Base-by-base conservation (phyloP, 495 filamentous ascomycete genomes). In the Talaromyces borbonicus region DNA sequence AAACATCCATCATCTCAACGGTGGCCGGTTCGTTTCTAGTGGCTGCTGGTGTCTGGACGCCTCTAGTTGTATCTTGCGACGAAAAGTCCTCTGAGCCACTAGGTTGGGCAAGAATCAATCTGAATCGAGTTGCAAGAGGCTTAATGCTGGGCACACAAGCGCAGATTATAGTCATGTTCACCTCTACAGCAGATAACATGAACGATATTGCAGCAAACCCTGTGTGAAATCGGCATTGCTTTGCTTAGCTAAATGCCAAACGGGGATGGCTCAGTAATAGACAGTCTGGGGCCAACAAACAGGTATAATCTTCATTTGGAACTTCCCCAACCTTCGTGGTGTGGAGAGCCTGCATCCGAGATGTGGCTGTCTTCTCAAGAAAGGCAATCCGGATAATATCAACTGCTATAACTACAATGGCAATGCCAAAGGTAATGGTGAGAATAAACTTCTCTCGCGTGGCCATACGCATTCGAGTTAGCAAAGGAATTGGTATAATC, bases 151-250 rank as follows among this genome's bases (percentile, higher is more conserved):
- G 90, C 20, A 94, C 81, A 54, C 87, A 95, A 38, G 79, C 88
- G 47, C 85, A 92, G 36, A 90, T 83, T 46, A 95, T 84, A 8
- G 87, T 87, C 8, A 89, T 71, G 53, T 94, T 88, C 58, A 95
- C 87, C 60, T 95, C 89, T 48, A 96, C 77, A 8, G 80, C 84
- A 14, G 84, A 90, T 88, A 86, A 96, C 82, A 94, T 87, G 58
- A 92, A 84, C 0, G 87, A 84, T 1, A 87, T 59, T 5, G 87
- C 84, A 4, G 81, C 60, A 87, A 84, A 81, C 77, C 80, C 56
- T 63, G 9, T 9, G 8, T 33, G n/a, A 8, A 23, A 23, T n/a
- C n/a, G n/a, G n/a, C n/a, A n/a, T n/a, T n/a, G n/a, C n/a, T n/a
- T n/a, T n/a, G n/a, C 43, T 22, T 20, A 26, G 24, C 47, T 6